phyloP scores from a whole-genome alignment of 768 basidiomycete genomes.

The Mycena pura region DNA sequence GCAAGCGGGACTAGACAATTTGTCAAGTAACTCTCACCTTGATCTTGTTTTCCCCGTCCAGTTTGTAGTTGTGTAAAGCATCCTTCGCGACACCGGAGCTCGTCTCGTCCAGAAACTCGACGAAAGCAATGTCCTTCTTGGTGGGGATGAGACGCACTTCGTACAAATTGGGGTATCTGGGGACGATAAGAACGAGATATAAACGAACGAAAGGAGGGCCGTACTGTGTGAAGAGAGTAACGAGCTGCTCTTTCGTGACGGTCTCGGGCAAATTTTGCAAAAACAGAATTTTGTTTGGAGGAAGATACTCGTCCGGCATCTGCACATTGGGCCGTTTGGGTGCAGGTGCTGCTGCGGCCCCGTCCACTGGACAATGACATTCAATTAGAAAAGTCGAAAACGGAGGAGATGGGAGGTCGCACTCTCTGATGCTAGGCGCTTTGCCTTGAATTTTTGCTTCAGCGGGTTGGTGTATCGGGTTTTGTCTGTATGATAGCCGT shows the following conservation, averaged over 20 bases:
- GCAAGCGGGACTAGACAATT: neutral
- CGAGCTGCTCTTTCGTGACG: slow-evolving; percentile 91
- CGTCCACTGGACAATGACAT: slow-evolving; percentile 59
- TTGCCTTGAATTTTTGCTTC: slow-evolving; percentile 83
- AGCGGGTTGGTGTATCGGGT: slow-evolving; percentile 91
- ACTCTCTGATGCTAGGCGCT: slow-evolving; percentile 86
- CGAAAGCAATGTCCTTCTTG: slow-evolving; percentile 97
- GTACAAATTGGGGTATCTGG: slow-evolving; percentile 88
- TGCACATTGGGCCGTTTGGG: slow-evolving; percentile 86
- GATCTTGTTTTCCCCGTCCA: slow-evolving; percentile 98
- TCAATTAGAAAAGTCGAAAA: slow-evolving; percentile 17
- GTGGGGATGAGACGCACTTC: slow-evolving; percentile 99
- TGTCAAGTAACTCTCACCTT: slow-evolving; percentile 61
- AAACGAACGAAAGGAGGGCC: slow-evolving; percentile 36
- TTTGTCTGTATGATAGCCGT: slow-evolving; percentile 53
- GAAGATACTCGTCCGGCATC: slow-evolving; percentile 99
- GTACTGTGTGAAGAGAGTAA: slow-evolving; percentile 90
- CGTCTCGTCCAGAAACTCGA: slow-evolving; percentile 94
- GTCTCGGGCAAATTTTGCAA: slow-evolving; percentile 94
- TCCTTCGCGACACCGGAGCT: slow-evolving; percentile 93
- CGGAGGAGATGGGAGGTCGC: slow-evolving; percentile 28
- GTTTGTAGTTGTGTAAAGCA: slow-evolving; percentile 95
- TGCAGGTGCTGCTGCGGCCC: slow-evolving; percentile 66
- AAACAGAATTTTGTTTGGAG: slow-evolving; percentile 99
- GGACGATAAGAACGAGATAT: neutral